Evolutionary conservation across 202 grass and related monocot genomes (phyloP).

Genomic region (Saccharum hybrid): DNA sequence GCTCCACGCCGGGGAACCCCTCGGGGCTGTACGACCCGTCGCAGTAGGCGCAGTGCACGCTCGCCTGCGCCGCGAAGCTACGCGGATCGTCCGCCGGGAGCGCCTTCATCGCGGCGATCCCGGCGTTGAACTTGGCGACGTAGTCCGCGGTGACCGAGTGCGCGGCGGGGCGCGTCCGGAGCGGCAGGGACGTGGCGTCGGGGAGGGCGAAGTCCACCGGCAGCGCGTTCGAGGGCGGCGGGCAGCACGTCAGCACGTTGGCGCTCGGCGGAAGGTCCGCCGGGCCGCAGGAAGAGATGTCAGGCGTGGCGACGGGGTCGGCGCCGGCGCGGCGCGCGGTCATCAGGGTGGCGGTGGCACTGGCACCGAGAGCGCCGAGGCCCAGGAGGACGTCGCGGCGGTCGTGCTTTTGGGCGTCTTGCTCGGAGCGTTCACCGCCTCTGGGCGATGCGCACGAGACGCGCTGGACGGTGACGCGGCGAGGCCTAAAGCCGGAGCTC

Average conservation of each 20-base stretch:
- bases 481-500: constrained; percentile 35
- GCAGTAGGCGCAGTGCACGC: constrained; percentile 75
- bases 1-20: constrained; percentile 24
- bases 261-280: constrained; percentile 41
- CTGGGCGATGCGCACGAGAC: constrained; percentile 18
- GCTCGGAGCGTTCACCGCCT: neutral
- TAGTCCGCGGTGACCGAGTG: constrained; percentile 51
- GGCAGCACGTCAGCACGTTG: constrained; percentile 37
- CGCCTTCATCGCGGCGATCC: constrained; percentile 62
- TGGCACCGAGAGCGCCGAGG: constrained; percentile 40
- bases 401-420: constrained; percentile 33
- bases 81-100: constrained; percentile 38
- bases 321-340: constrained; percentile 35
- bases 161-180: constrained; percentile 66
- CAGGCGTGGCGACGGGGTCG: constrained; percentile 47
- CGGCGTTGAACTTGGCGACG: constrained; percentile 55
- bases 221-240: constrained; percentile 38
- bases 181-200: neutral
- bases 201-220: constrained; percentile 53
- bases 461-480: constrained; percentile 23
- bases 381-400: constrained; percentile 66
- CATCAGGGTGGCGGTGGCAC: constrained; percentile 25
- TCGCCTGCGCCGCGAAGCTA: constrained; percentile 63
- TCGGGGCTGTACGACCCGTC: constrained; percentile 52
- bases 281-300: constrained; percentile 48